These are phyloP conservation scores for Cladorrhinum samala DNA, from an alignment of 495 filamentous ascomycete species.

Conservation along the genomic window DNA sequence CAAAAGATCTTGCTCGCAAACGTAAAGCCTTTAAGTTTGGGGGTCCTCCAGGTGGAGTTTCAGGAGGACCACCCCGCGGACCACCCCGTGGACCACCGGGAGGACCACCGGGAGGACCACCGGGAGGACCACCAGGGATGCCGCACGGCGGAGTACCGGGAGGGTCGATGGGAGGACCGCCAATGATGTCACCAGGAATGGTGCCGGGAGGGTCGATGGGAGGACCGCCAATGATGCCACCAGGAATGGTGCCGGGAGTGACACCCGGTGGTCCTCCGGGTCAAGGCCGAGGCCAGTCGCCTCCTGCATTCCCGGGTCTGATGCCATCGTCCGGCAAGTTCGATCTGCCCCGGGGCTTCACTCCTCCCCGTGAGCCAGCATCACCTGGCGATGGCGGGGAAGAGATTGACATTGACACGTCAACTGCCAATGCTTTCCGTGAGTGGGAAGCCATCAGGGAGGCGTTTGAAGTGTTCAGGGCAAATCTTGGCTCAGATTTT, in stretches of 20 bases:
- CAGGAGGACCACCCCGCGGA: not conserved
- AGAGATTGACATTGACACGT: conserved; percentile 49
- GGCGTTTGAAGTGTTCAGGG: conserved; percentile 61
- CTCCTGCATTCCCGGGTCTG: conserved; percentile 54
- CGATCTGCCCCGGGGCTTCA: conserved; percentile 53
- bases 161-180: not conserved
- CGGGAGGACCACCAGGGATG: conserved; percentile 8
- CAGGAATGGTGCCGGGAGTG: too few species aligned
- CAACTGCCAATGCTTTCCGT: conserved; percentile 60
- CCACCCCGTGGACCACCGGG: not conserved
- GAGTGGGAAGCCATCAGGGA: conserved; percentile 74
- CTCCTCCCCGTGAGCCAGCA: conserved; percentile 32
- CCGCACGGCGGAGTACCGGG: not conserved
- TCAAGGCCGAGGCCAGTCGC: conserved; percentile 29
- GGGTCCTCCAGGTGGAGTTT: conserved; percentile 17
- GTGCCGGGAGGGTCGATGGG: not conserved
- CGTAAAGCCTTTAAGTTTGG: conserved; percentile 45
- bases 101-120: not conserved
- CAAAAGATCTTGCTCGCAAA: conserved; percentile 73
- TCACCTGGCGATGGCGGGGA: conserved; percentile 31
- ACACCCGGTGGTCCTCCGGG: too few species aligned
- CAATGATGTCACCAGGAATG: not conserved
- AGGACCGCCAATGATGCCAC: not conserved
- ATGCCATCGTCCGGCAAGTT: conserved; percentile 49
- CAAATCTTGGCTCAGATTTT: conserved; percentile 68